These are phyloP conservation scores for Vitis rupestris DNA, from an alignment of 164 flowering plant genomes.

Conservation along the genomic window DNA sequence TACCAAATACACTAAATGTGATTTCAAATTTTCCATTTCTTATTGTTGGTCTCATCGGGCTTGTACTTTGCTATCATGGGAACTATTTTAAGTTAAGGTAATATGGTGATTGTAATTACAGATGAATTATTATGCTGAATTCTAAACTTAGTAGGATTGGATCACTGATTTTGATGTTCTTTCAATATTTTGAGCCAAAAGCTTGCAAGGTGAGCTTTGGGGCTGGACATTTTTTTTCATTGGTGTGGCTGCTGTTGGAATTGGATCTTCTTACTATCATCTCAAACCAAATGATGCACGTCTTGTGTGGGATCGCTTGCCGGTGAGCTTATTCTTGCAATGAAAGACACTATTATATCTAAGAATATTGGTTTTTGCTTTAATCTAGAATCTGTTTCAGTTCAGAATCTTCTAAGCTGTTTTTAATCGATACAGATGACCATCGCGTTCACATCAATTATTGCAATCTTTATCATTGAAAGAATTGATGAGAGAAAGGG, in stretches of 20 bases:
- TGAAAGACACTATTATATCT: not conserved
- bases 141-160: not conserved
- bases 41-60: slow-evolving; percentile 73
- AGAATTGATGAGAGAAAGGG: slow-evolving; percentile 81
- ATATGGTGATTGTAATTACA: not conserved
- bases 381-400: no score
- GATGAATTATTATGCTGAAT: no score
- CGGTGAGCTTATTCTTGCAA: slow-evolving; percentile 46
- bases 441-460: slow-evolving; percentile 86
- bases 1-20: slow-evolving; percentile 85
- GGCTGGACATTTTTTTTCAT: slow-evolving; percentile 85
- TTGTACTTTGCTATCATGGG: slow-evolving; percentile 62
- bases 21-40: slow-evolving; percentile 89
- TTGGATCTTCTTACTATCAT: slow-evolving; percentile 96
- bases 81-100: slow-evolving; percentile 81
- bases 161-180: not conserved
- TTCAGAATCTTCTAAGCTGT: no score
- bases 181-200: slow-evolving; percentile 16
- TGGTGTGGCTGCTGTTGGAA: slow-evolving; percentile 87
- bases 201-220: slow-evolving; percentile 82
- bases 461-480: slow-evolving; percentile 87
- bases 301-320: slow-evolving; percentile 97
- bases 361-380: not conserved
- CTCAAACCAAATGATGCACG: slow-evolving; percentile 84
- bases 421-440: slow-evolving; percentile 61